These are phyloP conservation scores for Epichloe sp. DNA, from an alignment of 2,329 filamentous ascomycete genomes.

Conservation along the genomic window DNA sequence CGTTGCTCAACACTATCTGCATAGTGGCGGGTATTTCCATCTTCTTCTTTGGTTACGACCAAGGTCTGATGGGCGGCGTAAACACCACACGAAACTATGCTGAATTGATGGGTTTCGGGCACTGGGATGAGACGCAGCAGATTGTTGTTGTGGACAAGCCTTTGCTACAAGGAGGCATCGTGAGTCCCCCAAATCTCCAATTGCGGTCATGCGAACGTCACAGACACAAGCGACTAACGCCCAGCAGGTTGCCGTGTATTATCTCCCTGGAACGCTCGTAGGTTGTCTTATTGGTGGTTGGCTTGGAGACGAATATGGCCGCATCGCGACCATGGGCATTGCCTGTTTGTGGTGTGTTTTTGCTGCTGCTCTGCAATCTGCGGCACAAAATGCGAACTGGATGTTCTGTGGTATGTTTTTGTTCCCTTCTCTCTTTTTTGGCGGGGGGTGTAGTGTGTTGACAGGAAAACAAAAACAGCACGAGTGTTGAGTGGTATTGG, in stretches of 20 bases:
- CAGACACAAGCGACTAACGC: neutral
- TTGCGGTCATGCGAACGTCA: neutral
- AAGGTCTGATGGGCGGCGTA: constrained; percentile 40
- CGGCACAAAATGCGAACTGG: constrained; percentile 52
- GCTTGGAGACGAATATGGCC: constrained; percentile 40
- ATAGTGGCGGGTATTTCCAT: constrained; percentile 45
- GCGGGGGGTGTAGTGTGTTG: neutral
- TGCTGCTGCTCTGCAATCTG: constrained; percentile 51
- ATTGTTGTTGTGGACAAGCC: constrained; percentile 44
- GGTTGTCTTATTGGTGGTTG: constrained; percentile 35
- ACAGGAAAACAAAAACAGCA: constrained; percentile 18
- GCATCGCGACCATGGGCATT: constrained; percentile 43
- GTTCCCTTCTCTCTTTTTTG: too few species aligned
- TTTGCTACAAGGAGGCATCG: constrained; percentile 37
- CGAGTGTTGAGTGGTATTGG: constrained; percentile 38
- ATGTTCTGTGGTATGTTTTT: constrained; percentile 46
- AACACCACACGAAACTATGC: constrained; percentile 29
- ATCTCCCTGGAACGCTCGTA: constrained; percentile 33
- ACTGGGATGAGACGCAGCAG: constrained; percentile 30
- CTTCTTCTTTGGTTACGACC: constrained; percentile 33
- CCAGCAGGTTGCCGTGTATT: constrained; percentile 30
- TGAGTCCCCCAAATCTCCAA: constrained; percentile 8
- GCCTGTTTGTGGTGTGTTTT: constrained; percentile 44
- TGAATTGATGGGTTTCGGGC: constrained; percentile 30
- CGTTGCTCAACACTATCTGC: constrained; percentile 48